Base-by-base conservation (phyloP, 192 early-diverging fungal species). In the Backusella macrospora region DNA sequence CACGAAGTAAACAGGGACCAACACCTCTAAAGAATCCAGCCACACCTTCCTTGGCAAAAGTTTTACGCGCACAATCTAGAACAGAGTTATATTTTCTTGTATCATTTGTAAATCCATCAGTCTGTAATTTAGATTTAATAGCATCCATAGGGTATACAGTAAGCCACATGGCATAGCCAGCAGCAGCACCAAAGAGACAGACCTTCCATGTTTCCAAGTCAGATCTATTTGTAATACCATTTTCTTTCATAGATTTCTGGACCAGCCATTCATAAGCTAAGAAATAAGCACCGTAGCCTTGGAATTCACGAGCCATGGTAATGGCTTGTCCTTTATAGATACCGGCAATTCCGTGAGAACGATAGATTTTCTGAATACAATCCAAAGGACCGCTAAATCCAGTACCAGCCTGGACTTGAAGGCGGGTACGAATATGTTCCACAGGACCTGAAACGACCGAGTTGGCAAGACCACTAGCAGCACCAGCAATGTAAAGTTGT, bases 261-360 rank as follows among this genome's bases (percentile, higher is more conserved):
- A 97, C 90, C 69, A 97, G 81, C 15, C 86, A 94, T 78, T 99
- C 97, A 72, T 99, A 99, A 0, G 90, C 89, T 55, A 92, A 80
- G 80, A 99, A 99, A 83, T 99, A 99, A 59, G 92, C 90, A 64
- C 95, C 96, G 73, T 96, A 97, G 34, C 96, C 97, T 59, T 92
- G 86, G 83, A 94, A 92, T 86, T 99, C 97, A 49, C 97, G 87
- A 9, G 91, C 74, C 59, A 96, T 73, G 0, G 97, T 99, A 38
- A 96, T 88, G 21, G 80, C 82, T 82, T 96, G 95, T 14, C 95
- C 97, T 81, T 96, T 95, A 90, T 92, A 99, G 45, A 99, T 83
- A 16, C 93, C 96, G 3, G 68, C 55, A 23, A 94, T 76, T 13
- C 96, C 96, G 76, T 96, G 82, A 64, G 79, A 69, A 14, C 87